Evolutionary conservation across 768 basidiomycete species (phyloP).

Genomic region (Naganishia randhawae): DNA sequence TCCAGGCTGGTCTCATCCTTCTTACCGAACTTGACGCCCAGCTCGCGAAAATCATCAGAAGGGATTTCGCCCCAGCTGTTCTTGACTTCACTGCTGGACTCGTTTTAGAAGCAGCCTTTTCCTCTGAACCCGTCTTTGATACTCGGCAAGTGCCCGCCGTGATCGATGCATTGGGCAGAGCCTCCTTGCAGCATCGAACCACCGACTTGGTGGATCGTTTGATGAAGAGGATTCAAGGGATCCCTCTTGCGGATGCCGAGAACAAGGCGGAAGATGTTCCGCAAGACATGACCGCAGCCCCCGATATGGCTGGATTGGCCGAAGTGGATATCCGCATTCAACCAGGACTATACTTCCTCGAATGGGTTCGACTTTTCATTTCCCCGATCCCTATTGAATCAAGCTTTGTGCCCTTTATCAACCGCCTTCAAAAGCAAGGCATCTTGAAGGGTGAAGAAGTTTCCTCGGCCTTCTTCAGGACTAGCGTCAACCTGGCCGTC

Average conservation of each 20-base stretch:
- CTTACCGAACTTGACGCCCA: slow-evolving; percentile 78
- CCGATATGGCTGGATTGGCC: slow-evolving; percentile 6
- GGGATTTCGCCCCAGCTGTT: slow-evolving; percentile 70
- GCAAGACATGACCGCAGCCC: slow-evolving; percentile 23
- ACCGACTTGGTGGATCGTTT: slow-evolving; percentile 50
- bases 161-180: slow-evolving; percentile 73
- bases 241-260: background rate
- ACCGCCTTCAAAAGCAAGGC: slow-evolving; percentile 92
- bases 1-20: slow-evolving; percentile 76
- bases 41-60: slow-evolving; percentile 75
- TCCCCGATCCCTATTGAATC: slow-evolving; percentile 81
- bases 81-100: slow-evolving; percentile 77
- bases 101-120: slow-evolving; percentile 78
- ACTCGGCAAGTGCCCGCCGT: slow-evolving; percentile 74
- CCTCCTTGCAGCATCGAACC: slow-evolving; percentile 68
- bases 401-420: slow-evolving; percentile 92
- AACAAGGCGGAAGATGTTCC: slow-evolving; percentile 5
- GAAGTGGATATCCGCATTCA: slow-evolving; percentile 19
- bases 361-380: slow-evolving; percentile 95
- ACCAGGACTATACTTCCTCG: slow-evolving; percentile 47
- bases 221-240: slow-evolving; percentile 8
- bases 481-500: slow-evolving; percentile 91
- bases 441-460: slow-evolving; percentile 93
- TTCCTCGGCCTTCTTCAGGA: slow-evolving; percentile 96
- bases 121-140: slow-evolving; percentile 69